These are phyloP conservation scores for Baudoinia panamericana DNA, from an alignment of 495 filamentous ascomycete genomes.

Conservation along the genomic window DNA sequence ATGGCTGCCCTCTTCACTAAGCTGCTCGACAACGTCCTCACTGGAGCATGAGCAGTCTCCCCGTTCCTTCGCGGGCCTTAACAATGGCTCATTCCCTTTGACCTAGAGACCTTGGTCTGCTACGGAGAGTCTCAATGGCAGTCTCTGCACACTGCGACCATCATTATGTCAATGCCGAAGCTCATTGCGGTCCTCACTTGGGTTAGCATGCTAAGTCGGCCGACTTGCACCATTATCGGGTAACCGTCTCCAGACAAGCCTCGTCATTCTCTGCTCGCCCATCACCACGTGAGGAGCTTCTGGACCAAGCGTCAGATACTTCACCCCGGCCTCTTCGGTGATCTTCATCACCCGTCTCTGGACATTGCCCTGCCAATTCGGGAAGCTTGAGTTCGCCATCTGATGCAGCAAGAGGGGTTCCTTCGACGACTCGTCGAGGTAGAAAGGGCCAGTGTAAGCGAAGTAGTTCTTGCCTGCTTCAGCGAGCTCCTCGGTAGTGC, in stretches of 20 bases:
- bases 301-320: not conserved
- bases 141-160: too few relatives aligned
- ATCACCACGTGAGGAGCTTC: not conserved
- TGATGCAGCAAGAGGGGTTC: not conserved
- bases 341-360: not conserved
- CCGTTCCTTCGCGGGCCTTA: too few relatives aligned
- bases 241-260: constrained; percentile 1
- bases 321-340: not conserved
- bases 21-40: not conserved
- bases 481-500: not conserved
- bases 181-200: too few relatives aligned
- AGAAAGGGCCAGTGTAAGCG: constrained; percentile 9
- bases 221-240: not conserved
- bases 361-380: constrained; percentile 1
- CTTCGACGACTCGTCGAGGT: constrained; percentile 1
- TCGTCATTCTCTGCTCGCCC: constrained; percentile 1
- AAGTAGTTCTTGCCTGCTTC: constrained; percentile 7
- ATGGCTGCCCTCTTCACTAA: constrained; percentile 20
- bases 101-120: too few relatives aligned
- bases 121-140: too few relatives aligned
- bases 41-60: too few relatives aligned
- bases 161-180: too few relatives aligned
- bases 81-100: too few relatives aligned
- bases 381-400: not conserved
- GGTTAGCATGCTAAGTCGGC: too few relatives aligned